phyloP scores from a whole-genome alignment of 495 filamentous ascomycete genomes.

The Aspergillus baeticus region DNA sequence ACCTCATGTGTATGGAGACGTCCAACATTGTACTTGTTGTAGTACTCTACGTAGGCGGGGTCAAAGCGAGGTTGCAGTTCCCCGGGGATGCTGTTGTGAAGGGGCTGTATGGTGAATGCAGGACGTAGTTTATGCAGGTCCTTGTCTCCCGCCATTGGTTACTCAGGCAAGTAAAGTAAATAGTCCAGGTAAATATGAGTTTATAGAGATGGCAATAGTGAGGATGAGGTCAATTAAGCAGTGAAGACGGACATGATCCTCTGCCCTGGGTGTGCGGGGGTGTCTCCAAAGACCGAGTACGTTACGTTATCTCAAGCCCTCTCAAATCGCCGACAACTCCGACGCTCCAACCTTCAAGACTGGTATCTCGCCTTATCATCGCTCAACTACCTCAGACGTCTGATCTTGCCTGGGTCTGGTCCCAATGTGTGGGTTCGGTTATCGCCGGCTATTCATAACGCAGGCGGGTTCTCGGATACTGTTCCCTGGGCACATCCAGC shows the following conservation, averaged over 20 bases:
- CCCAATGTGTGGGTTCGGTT: slow-evolving; percentile 1
- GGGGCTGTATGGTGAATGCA: slow-evolving; percentile 25
- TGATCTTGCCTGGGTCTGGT: background rate
- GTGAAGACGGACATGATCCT: background rate
- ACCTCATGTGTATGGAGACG: slow-evolving; percentile 42
- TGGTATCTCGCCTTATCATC: background rate
- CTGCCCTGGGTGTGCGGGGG: slow-evolving; percentile 1
- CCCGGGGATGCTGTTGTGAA: slow-evolving; percentile 38
- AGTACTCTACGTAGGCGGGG: slow-evolving; percentile 35
- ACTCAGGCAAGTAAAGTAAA: background rate
- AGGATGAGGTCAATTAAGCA: background rate
- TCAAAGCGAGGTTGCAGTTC: slow-evolving; percentile 34
- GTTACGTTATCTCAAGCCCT: slow-evolving; percentile 1
- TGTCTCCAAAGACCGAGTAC: background rate
- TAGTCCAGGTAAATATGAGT: background rate
- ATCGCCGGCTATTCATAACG: slow-evolving; percentile 1
- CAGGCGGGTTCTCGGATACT: slow-evolving; percentile 2
- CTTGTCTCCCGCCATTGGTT: slow-evolving; percentile 18
- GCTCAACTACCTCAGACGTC: background rate
- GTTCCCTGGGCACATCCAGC: slow-evolving; percentile 2
- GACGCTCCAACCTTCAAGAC: background rate
- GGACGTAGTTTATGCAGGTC: slow-evolving; percentile 25
- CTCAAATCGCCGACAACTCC: slow-evolving; percentile 5
- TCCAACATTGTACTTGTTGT: slow-evolving; percentile 40
- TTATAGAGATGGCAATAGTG: background rate